These are phyloP conservation scores for Rhododendron vialii DNA, from an alignment of 148 eudicot species.

Conservation along the genomic window DNA sequence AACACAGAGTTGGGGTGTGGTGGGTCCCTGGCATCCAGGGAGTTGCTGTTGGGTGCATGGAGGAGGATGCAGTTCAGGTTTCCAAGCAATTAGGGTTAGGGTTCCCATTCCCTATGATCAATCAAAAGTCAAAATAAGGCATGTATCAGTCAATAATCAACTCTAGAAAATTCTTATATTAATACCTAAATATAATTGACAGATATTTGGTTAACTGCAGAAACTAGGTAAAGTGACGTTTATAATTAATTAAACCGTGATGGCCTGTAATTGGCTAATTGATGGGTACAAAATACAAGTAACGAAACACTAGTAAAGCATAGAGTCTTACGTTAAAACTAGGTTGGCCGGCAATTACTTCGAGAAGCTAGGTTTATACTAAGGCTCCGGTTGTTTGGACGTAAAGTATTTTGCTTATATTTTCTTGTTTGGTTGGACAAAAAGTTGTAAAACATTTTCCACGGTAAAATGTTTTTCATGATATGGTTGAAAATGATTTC, in stretches of 20 bases:
- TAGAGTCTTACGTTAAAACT: neutral
- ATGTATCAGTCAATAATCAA: neutral
- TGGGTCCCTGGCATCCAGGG: conserved; percentile 41
- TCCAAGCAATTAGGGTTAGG: conserved; percentile 43
- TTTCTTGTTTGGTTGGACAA: too few species aligned
- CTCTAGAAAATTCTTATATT: neutral
- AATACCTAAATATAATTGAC: too few species aligned
- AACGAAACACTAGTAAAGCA: neutral
- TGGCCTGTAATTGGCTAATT: neutral
- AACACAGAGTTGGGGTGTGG: conserved; percentile 34
- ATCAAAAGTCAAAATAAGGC: neutral
- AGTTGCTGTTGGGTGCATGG: conserved; percentile 29
- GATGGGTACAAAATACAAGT: neutral
- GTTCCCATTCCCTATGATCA: conserved; percentile 54
- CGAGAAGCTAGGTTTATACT: neutral
- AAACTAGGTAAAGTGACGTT: neutral
- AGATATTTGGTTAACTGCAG: neutral
- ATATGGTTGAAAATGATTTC: too few species aligned
- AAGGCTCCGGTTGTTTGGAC: too few species aligned
- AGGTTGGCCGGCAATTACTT: neutral
- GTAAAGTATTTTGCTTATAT: too few species aligned
- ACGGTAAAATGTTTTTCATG: too few species aligned
- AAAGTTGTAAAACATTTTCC: too few species aligned
- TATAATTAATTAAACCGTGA: neutral
- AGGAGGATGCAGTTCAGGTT: conserved; percentile 48